These are phyloP conservation scores for Alternaria arbusti DNA, from an alignment of 2,329 filamentous ascomycete species.

Conservation along the genomic window DNA sequence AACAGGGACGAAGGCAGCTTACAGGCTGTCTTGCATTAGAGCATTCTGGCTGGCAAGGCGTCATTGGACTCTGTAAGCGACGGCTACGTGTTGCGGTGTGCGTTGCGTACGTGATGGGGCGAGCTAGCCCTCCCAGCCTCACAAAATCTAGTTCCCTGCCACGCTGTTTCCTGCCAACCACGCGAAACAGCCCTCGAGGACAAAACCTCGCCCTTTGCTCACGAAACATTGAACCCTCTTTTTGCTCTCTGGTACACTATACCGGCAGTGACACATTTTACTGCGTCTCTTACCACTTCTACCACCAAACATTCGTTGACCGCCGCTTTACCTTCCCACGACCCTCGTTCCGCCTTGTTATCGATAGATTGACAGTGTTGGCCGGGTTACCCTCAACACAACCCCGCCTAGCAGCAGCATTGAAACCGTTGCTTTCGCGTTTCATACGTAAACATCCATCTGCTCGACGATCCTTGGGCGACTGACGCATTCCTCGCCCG, in stretches of 20 bases:
- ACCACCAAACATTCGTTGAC: slow-evolving; percentile 16
- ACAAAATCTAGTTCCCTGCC: slow-evolving; percentile 24
- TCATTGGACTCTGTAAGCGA: slow-evolving; percentile 18
- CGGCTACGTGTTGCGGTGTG: slow-evolving; percentile 34
- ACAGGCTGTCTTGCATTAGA: slow-evolving; percentile 1
- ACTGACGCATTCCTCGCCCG: slow-evolving; percentile 31
- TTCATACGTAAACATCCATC: slow-evolving; percentile 32
- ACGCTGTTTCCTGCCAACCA: slow-evolving; percentile 17
- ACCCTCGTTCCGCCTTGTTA: slow-evolving; percentile 16
- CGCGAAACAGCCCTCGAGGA: slow-evolving; percentile 4
- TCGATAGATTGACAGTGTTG: slow-evolving; percentile 20
- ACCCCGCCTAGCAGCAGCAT: slow-evolving; percentile 5
- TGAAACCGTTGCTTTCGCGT: slow-evolving; percentile 26
- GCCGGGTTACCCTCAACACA: slow-evolving; percentile 18
- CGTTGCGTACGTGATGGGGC: slow-evolving; percentile 20
- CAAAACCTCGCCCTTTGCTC: slow-evolving; percentile 22
- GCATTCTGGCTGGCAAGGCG: background rate
- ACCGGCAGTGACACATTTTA: slow-evolving; percentile 19
- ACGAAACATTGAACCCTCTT: slow-evolving; percentile 12
- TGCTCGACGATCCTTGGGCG: slow-evolving; percentile 20
- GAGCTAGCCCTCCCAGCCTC: slow-evolving; percentile 26
- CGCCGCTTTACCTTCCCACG: slow-evolving; percentile 15
- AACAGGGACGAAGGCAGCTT: background rate
- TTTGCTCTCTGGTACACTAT: slow-evolving; percentile 5
- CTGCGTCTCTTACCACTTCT: slow-evolving; percentile 15